These are phyloP conservation scores for Borealophlyctis nickersoniae DNA, from an alignment of 192 early-diverging fungal species.

Conservation along the genomic window DNA sequence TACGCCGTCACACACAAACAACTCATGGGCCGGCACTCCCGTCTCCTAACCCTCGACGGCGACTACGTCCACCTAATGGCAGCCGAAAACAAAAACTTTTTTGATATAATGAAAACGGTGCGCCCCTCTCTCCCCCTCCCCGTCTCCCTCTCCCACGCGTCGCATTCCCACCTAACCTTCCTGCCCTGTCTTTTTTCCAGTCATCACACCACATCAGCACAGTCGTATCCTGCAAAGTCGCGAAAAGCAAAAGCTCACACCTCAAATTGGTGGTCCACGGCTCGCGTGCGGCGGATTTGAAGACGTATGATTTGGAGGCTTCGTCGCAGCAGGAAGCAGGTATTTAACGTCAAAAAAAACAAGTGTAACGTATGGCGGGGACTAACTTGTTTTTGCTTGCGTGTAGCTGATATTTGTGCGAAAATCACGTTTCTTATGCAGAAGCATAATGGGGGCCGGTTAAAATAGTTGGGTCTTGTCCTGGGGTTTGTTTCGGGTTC, in stretches of 20 bases:
- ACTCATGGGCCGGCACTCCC: conserved; percentile 82
- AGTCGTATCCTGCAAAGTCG: conserved; percentile 40
- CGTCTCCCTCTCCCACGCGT: not conserved
- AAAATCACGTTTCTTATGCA: conserved; percentile 39
- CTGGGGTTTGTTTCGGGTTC: not conserved
- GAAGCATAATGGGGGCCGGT: conserved; percentile 18
- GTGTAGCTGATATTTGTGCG: conserved; percentile 37
- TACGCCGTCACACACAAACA: conserved; percentile 81
- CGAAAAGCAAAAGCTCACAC: conserved; percentile 28
- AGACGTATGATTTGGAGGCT: conserved; percentile 44
- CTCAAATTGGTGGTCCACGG: conserved; percentile 38
- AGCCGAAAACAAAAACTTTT: conserved; percentile 70
- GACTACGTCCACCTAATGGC: conserved; percentile 89
- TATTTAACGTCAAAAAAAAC: conserved; percentile 4
- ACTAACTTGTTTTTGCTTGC: not conserved
- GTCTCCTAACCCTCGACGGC: conserved; percentile 90
- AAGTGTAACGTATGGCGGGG: too few relatives aligned
- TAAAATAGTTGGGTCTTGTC: not conserved
- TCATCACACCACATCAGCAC: conserved; percentile 38
- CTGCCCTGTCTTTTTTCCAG: conserved; percentile 8
- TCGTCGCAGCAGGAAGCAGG: conserved; percentile 35
- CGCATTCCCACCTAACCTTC: not conserved
- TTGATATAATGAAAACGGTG: conserved; percentile 81
- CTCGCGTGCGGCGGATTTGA: conserved; percentile 13
- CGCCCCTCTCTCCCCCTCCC: conserved; percentile 8